phyloP scores from a whole-genome alignment of 176 grass and related monocot species.

The Guadua angustifolia region DNA sequence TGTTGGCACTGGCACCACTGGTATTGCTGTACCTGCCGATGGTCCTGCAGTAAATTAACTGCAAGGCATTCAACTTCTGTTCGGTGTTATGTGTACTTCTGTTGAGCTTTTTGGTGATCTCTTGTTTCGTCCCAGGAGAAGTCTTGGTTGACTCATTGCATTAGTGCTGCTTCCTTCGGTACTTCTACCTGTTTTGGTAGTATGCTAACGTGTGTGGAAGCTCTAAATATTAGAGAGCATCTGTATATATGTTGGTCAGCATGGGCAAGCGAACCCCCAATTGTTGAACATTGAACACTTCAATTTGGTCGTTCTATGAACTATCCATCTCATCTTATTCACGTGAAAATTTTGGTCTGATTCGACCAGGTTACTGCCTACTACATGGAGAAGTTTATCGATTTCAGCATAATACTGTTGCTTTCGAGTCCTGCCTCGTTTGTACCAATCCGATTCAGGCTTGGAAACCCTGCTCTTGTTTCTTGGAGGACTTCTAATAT shows the following conservation, averaged over 20 bases:
- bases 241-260: background rate
- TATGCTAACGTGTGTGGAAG: background rate
- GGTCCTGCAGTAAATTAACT: slow-evolving; percentile 5
- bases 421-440: background rate
- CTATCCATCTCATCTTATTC: background rate
- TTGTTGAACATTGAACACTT: background rate
- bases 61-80: background rate
- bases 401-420: background rate
- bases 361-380: background rate
- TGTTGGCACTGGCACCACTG: slow-evolving; percentile 31
- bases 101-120: background rate
- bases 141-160: background rate
- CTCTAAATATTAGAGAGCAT: slow-evolving; percentile 8
- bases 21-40: slow-evolving; percentile 22
- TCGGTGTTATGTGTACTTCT: background rate
- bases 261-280: background rate
- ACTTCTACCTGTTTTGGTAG: background rate
- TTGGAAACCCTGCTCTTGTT: background rate
- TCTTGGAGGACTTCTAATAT: background rate
- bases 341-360: background rate
- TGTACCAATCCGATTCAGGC: background rate
- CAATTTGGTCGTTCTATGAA: background rate
- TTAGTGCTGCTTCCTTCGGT: background rate
- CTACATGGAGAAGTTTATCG: background rate
- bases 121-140: background rate